Evolutionary conservation across 495 filamentous ascomycete species (phyloP), one percentile per base, ranked within the genome.

Genomic region (Haplographium delicatum): DNA sequence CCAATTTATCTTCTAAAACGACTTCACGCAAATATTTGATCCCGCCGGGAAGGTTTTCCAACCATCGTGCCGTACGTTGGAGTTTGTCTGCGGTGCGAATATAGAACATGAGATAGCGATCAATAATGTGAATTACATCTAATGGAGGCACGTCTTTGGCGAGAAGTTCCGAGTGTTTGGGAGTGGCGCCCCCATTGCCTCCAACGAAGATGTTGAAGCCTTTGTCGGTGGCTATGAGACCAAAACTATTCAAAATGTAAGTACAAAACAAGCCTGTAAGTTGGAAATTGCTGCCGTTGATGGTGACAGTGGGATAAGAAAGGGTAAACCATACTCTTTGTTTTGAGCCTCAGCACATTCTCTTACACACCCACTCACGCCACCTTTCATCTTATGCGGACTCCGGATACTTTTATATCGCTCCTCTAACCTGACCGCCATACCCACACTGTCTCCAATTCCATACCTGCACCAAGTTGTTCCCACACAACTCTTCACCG

Each of bases 341-440:
- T 87, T 95, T 63, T 95, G 91, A 10, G 91, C 91, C 66, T 97
- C 91, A 7, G 91, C 91, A 56, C 91, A 97, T 64, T 97, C 91
- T 50, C 91, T 72, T 20, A 96, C 89, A 60, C 91, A 97, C 23
- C 91, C 91, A 46, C 84, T 89, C 3, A 97, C 90, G 43, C 86
- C 91, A 5, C 85, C 89, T 67, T 97, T 97, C 66, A 97, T 80
- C 73, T 97, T 97, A 60, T 97, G 91, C 9, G 91, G 91, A 16
- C 76, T 74, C 2, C 91, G 82, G 57, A 97, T 84, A 62, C 85
- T 89, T 76, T 97, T 97, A 68, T 97, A 97, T 39, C 91, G 81
- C 68, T 96, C 86, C 64, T 97, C 91, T 0, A 97, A 70, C 2
- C 90, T 78, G 19, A 96, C 84, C 1, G 91, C 91, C 86, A 97